Evolutionary conservation across 2,329 filamentous ascomycete species (phyloP).

Genomic region (Amylocarpus encephaloides): DNA sequence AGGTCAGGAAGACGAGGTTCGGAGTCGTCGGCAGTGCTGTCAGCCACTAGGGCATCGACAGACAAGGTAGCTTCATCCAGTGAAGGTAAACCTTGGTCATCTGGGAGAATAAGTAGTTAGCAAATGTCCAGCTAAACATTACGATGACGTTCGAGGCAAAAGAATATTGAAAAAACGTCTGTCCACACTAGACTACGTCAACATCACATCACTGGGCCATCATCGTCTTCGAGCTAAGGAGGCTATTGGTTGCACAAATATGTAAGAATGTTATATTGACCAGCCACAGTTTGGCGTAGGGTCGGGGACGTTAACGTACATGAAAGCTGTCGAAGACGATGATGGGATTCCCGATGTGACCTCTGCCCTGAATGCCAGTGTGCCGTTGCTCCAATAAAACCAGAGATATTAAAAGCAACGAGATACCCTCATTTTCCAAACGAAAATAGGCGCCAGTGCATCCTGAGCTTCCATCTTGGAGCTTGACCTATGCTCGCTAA

Average conservation of each 20-base stretch:
- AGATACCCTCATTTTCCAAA: conserved; percentile 26
- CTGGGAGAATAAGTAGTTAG: conserved; percentile 37
- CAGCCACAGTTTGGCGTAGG: conserved; percentile 35
- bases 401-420: conserved; percentile 24
- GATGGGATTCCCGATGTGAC: conserved; percentile 55
- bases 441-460: conserved; percentile 30
- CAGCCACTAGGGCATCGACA: conserved; percentile 64
- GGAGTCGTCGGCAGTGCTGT: conserved; percentile 33
- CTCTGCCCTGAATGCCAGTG: conserved; percentile 22
- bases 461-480: conserved; percentile 33
- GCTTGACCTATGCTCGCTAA: conserved; percentile 42
- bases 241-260: conserved; percentile 35
- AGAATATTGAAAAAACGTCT: conserved; percentile 17
- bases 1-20: conserved; percentile 6
- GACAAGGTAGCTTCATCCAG: conserved; percentile 55
- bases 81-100: conserved; percentile 52
- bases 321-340: conserved; percentile 57
- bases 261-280: conserved; percentile 45
- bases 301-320: conserved; percentile 58
- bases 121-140: conserved; percentile 1
- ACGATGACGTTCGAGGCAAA: conserved; percentile 3
- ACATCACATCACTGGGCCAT: conserved; percentile 50
- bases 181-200: conserved; percentile 17
- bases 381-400: conserved; percentile 18
- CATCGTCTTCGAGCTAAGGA: conserved; percentile 49